phyloP scores from a whole-genome alignment of 331 rosid genomes.

The Arachis monticola region DNA sequence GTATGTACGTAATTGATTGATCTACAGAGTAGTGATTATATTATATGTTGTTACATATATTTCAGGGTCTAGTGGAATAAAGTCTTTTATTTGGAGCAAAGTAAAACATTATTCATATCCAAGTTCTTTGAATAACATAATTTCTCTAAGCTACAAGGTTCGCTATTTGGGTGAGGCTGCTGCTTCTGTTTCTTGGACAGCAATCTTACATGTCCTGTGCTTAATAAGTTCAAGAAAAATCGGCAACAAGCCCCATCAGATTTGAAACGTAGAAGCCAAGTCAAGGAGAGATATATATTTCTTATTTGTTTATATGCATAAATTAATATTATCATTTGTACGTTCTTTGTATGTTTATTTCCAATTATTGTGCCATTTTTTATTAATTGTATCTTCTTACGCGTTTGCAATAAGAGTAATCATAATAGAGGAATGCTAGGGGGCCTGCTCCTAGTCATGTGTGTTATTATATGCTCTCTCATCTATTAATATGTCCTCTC shows the following conservation, averaged over 20 bases:
- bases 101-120: background rate
- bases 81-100: background rate
- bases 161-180: background rate
- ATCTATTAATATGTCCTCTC: no score
- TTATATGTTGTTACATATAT: background rate
- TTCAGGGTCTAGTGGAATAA: background rate
- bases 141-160: background rate
- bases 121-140: background rate
- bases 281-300: background rate
- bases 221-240: background rate
- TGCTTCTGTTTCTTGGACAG: background rate
- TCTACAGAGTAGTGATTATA: background rate
- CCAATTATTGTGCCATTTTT: background rate
- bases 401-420: background rate
- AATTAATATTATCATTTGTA: background rate
- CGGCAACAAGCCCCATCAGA: background rate
- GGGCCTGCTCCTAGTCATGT: no score
- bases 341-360: background rate
- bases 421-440: no score
- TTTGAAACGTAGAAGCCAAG: background rate
- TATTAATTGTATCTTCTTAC: background rate
- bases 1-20: background rate
- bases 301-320: background rate
- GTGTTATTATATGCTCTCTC: no score
- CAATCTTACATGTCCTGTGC: constrained; percentile 2